Conservation (phyloP, 2,329 filamentous ascomycete species). For the Tolypocladium tropicale region DNA sequence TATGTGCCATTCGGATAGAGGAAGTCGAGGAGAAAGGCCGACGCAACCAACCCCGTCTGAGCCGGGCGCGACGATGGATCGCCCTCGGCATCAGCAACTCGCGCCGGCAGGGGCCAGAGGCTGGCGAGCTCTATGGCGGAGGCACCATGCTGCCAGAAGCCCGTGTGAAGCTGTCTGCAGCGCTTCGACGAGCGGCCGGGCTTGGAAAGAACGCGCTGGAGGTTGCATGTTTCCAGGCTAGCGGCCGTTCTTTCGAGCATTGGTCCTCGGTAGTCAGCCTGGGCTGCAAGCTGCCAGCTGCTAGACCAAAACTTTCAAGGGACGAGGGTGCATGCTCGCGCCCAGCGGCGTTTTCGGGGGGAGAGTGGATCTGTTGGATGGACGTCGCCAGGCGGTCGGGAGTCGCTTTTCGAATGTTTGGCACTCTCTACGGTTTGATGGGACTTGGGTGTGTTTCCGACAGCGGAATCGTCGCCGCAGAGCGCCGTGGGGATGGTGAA, state of each 20-base stretch:
- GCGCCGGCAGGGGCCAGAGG: constrained; percentile 27
- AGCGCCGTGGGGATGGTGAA: not conserved
- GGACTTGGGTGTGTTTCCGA: too few relatives aligned
- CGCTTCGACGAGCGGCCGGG: constrained; percentile 25
- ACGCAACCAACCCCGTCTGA: constrained; percentile 27
- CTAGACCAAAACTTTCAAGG: constrained; percentile 7
- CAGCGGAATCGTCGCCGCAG: not conserved
- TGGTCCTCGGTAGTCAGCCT: constrained; percentile 13
- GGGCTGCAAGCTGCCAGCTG: constrained; percentile 1
- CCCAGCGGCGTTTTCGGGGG: not conserved
- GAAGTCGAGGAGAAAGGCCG: constrained; percentile 44
- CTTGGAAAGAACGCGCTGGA: constrained; percentile 39
- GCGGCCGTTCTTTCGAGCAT: constrained; percentile 51
- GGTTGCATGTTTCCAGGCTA: constrained; percentile 43
- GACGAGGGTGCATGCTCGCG: constrained; percentile 13
- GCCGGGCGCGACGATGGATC: constrained; percentile 12
- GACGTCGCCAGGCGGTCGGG: not conserved
- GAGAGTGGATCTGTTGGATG: not conserved
- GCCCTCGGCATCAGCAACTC: constrained; percentile 11
- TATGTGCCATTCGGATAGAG: constrained; percentile 39
- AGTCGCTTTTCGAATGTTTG: too few relatives aligned
- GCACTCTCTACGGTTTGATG: not conserved
- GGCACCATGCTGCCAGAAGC: constrained; percentile 46
- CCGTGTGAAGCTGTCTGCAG: constrained; percentile 33
- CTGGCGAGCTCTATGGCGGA: constrained; percentile 35